Evolutionary conservation across 2,329 filamentous ascomycete species (phyloP), one percentile per base, ranked within the genome.

Genomic region (Lecanicillium sp.): DNA sequence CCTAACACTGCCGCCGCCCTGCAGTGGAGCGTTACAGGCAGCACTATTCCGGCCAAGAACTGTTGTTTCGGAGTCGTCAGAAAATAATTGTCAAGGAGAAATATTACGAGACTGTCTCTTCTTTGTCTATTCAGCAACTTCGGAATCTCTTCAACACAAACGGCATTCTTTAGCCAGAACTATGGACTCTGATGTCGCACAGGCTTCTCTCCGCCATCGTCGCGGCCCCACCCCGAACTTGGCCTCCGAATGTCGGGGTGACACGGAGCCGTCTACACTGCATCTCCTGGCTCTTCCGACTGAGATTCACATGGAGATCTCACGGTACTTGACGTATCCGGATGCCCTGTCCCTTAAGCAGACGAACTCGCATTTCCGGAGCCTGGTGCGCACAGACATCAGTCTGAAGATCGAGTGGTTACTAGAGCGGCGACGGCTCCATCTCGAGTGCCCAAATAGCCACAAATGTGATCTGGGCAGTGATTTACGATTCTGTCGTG

Each of bases 321-420:
- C 77, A 26, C 60, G 70, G 10, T 68, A 78, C 46, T 77, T 87
- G 50, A 75, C 75, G 26, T 87, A 87, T 52, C 84, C 84, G 0
- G 84, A 88, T 52, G 84, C 84, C 0, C 72, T 87, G 1, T 83
- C 83, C 0, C 67, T 87, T 14, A 87, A 87, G 58, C 83, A 87
- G 60, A 77, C 77, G 17, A 81, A 68, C 58, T 73, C 74, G 50
- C 72, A 84, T 58, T 83, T 87, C 61, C 83, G 81, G 65, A 57
- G 62, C 40, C 64, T 86, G 2, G 81, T 87, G 52, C 74, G 83
- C 60, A 87, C 84, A 1, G 81, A 80, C 29, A 69, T 87, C 24
- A 63, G 71, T 23, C 69, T 86, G 37, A 86, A 87, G 60, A 75
- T 87, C 11, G 75, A 78, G 49, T 88, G 84, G 84, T 70, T 87